phyloP scores from a whole-genome alignment of 148 eudicot genomes.

The Hydrangea macrophylla region DNA sequence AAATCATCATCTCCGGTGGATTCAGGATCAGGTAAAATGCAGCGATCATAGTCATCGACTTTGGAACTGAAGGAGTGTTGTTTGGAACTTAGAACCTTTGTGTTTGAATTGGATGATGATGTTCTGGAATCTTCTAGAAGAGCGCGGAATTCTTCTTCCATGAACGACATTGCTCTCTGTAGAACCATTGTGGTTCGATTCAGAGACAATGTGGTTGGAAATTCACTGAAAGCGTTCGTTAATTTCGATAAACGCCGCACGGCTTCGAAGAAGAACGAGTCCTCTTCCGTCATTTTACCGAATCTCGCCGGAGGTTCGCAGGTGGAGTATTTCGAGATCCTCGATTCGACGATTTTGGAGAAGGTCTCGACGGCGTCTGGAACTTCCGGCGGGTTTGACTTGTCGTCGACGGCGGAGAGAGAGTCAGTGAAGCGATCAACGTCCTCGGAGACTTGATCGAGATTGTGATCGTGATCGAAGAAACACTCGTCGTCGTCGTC shows the following conservation, averaged over 20 bases:
- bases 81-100: too few species aligned
- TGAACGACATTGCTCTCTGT: slow-evolving; percentile 32
- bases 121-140: slow-evolving; percentile 26
- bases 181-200: slow-evolving; percentile 16
- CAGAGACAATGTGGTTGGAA: neutral
- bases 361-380: slow-evolving; percentile 19
- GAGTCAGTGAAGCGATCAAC: slow-evolving; percentile 23
- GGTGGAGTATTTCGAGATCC: slow-evolving; percentile 27
- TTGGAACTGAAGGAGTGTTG: too few species aligned
- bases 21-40: too few species aligned
- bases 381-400: slow-evolving; percentile 15
- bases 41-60: too few species aligned
- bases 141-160: slow-evolving; percentile 43
- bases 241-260: slow-evolving; percentile 15
- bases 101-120: too few species aligned
- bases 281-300: slow-evolving; percentile 18
- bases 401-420: slow-evolving; percentile 16
- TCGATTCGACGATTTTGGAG: slow-evolving; percentile 23
- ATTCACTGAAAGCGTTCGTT: slow-evolving; percentile 14
- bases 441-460: slow-evolving; percentile 22
- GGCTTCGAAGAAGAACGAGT: slow-evolving; percentile 7
- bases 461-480: slow-evolving; percentile 4
- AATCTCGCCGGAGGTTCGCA: slow-evolving; percentile 22
- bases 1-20: slow-evolving; percentile 23
- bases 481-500: neutral